Evolutionary conservation across 1,284 basidiomycete species (phyloP).

Genomic region (Ustilago tritici): DNA sequence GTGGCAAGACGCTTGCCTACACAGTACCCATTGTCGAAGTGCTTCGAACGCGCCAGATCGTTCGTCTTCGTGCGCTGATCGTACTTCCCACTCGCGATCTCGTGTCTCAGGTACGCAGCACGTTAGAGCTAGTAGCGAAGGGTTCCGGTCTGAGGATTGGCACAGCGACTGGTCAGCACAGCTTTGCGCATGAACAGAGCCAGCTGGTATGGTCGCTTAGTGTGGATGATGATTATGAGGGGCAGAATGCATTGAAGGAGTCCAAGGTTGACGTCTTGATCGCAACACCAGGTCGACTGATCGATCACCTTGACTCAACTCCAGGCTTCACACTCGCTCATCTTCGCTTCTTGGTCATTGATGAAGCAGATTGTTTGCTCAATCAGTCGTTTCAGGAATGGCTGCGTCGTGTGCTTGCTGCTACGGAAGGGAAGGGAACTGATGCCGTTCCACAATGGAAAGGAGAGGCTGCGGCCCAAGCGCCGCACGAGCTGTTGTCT

Average conservation of each 20-base stretch:
- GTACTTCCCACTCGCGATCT: constrained; percentile 95
- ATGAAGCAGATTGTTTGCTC: constrained; percentile 94
- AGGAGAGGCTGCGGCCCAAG: constrained; percentile 9
- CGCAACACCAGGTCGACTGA: constrained; percentile 92
- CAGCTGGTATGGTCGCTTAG: constrained; percentile 41
- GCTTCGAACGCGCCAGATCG: constrained; percentile 31
- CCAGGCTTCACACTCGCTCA: constrained; percentile 90
- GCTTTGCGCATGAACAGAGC: constrained; percentile 66
- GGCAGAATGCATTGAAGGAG: constrained; percentile 10
- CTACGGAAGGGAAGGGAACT: constrained; percentile 27
- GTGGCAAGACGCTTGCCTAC: constrained; percentile 96
- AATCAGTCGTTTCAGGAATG: constrained; percentile 97
- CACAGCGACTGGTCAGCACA: constrained; percentile 64
- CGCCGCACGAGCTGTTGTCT: constrained; percentile 28
- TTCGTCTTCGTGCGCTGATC: constrained; percentile 85
- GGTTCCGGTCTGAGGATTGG: constrained; percentile 86
- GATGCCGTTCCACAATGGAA: background rate
- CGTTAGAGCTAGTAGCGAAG: constrained; percentile 80
- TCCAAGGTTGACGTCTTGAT: constrained; percentile 87
- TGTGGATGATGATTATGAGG: constrained; percentile 11
- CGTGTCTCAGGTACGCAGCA: constrained; percentile 91
- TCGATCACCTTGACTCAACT: constrained; percentile 90
- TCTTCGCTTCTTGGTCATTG: constrained; percentile 93
- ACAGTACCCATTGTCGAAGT: constrained; percentile 87
- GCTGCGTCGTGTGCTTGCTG: constrained; percentile 70